A percentile compares a stretch with the other conserved stretches of the same genome.
These are phyloP conservation scores for Boechera retrofracta DNA, from an alignment of 345 rosid genomes.

Conservation along the genomic window DNA sequence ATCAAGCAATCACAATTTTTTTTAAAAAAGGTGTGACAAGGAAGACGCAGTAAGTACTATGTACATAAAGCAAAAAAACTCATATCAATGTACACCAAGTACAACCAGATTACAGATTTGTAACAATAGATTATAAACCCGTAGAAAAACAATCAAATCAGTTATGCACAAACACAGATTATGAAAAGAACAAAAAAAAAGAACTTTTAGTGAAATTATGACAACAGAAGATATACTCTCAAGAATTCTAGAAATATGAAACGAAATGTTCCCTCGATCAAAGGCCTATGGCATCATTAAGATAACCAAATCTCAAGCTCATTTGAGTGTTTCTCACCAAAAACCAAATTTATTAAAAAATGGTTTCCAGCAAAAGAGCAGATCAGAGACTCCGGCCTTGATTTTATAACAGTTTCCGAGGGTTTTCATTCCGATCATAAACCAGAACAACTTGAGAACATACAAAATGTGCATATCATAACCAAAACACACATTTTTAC, in stretches of 20 bases:
- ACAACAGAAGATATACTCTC: neutral
- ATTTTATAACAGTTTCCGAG: slow-evolving; percentile 16
- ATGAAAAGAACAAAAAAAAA: neutral
- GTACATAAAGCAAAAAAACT: neutral
- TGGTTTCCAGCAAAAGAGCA: slow-evolving; percentile 31
- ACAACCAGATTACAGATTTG: neutral
- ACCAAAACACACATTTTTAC: neutral
- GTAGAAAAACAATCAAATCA: neutral
- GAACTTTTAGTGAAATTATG: too few species aligned
- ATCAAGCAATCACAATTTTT: neutral
- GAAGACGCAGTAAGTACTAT: too few species aligned
- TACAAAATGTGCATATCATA: neutral
- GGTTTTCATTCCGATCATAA: slow-evolving; percentile 36
- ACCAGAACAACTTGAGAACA: slow-evolving; percentile 15
- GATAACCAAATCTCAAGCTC: slow-evolving; percentile 45
- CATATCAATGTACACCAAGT: neutral
- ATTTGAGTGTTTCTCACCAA: slow-evolving; percentile 36
- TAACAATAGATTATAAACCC: neutral
- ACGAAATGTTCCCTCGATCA: slow-evolving; percentile 45
- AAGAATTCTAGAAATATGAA: neutral
- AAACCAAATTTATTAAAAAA: neutral
- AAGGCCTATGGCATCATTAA: slow-evolving; percentile 39
- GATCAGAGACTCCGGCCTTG: slow-evolving; percentile 40
- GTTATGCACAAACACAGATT: too few species aligned
- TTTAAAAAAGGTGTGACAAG: neutral